Conservation (phyloP, 2,329 filamentous ascomycete genomes). For the Penicillium sclerotigenum region DNA sequence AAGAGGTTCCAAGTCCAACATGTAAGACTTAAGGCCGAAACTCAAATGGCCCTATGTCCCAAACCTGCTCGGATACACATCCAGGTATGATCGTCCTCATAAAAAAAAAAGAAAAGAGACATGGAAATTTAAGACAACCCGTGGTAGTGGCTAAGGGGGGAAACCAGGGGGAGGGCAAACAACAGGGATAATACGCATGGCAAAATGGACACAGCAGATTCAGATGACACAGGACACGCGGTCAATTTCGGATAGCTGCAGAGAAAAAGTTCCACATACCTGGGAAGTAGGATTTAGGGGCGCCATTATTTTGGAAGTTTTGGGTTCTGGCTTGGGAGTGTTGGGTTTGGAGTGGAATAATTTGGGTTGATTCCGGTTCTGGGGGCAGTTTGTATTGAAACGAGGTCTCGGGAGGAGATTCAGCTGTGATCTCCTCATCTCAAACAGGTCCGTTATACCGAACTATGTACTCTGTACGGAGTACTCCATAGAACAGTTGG, state of each 20-base stretch:
- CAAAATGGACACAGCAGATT: conserved; percentile 6
- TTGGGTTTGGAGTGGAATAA: background rate
- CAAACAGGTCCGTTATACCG: background rate
- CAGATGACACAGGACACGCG: conserved; percentile 4
- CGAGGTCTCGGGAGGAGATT: conserved; percentile 2
- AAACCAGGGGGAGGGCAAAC: background rate
- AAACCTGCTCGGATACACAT: background rate
- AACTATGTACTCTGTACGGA: background rate
- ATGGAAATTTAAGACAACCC: background rate
- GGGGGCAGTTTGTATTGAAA: background rate
- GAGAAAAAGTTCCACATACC: conserved; percentile 19
- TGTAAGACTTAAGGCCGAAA: conserved; percentile 5
- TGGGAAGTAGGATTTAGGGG: conserved; percentile 25
- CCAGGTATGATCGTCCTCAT: background rate
- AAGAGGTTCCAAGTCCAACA: background rate
- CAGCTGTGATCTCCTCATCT: conserved; percentile 6
- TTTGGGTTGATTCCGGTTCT: background rate
- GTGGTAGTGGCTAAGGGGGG: background rate
- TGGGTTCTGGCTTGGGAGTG: background rate
- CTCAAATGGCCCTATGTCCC: background rate
- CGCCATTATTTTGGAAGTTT: conserved; percentile 19
- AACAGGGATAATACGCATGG: conserved; percentile 6
- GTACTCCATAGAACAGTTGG: background rate
- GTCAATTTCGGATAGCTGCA: conserved; percentile 7
- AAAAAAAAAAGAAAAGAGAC: background rate